Base-by-base conservation (phyloP, 371 early-diverging fungal species). In the Syncephalastrum sp. region DNA sequence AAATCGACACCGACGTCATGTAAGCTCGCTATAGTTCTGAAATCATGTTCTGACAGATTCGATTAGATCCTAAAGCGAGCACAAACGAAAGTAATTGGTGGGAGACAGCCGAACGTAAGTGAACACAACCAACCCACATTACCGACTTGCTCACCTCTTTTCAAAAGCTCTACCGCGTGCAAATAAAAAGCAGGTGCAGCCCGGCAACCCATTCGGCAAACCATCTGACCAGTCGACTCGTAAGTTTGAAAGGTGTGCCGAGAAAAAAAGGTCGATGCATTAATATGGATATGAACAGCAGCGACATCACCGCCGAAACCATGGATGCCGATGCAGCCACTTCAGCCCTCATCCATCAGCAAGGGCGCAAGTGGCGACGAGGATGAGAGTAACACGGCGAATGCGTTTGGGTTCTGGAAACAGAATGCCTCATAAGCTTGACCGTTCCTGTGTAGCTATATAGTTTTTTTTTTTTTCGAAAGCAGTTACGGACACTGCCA, bases 11-110 rank as follows among this genome's bases (percentile, higher is more conserved):
- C 53, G 42, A 15, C 43, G 19, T 47, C 59, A 8, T 7, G 42
- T 23, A 55, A 56, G 5, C 46, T 59, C 23, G 59, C 59, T 59
- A 41, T 47, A 27, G 25, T 23, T 16, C 5, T 49, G 24, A 57
- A 50, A 14, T 19, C 21, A 27, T 29, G 12, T 47, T 43, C 13
- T 29, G 14, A 38, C 49, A 27, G 4, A 48, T 17, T 17, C 53
- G 49, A 24, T 17, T 53, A 77, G 74, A 63, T 13, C 74, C 73
- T 17, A 63, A 67, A 23, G 75, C 78, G 49, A 78, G 78, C 33
- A 58, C 78, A 8, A 68, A 72, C 29, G 50, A 51, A 10, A 59
- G 47, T 12, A 72, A 71, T 51, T 78, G 79, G 79, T 78, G 79
- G 79, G 79, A 78, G 53, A 66, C 69, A 41, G 72, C 69, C 14